phyloP scores from a whole-genome alignment of 768 basidiomycete species.

The Termitomyces sp. region DNA sequence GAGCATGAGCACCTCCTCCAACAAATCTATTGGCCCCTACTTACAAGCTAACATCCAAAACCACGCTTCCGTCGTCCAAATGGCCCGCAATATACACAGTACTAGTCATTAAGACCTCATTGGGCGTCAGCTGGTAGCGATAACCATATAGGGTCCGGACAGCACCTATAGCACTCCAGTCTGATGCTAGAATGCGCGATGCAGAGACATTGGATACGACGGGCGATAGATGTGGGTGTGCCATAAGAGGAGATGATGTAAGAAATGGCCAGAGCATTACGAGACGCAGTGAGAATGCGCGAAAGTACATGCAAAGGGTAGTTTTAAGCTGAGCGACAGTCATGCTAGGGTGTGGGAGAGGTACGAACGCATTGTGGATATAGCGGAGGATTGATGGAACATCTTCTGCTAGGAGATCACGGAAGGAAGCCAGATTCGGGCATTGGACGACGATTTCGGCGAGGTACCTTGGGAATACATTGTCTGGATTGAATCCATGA shows the following conservation, averaged over 20 bases:
- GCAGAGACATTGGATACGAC: constrained; percentile 35
- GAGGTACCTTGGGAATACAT: constrained; percentile 28
- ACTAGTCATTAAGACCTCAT: constrained; percentile 28
- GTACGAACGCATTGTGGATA: constrained; percentile 33
- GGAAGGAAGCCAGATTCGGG: constrained; percentile 33
- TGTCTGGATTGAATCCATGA: constrained; percentile 18
- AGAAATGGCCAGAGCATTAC: constrained; percentile 19
- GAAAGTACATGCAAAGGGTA: constrained; percentile 25
- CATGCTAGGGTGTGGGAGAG: constrained; percentile 34
- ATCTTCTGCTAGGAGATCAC: constrained; percentile 20
- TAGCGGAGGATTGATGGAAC: constrained; percentile 19
- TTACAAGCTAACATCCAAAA: constrained; percentile 33
- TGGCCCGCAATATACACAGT: constrained; percentile 33
- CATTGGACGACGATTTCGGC: constrained; percentile 27
- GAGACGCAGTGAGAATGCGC: constrained; percentile 14
- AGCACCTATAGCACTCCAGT: constrained; percentile 30
- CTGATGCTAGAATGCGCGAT: constrained; percentile 33
- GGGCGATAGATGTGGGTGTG: constrained; percentile 14
- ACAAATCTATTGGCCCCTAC: constrained; percentile 21
- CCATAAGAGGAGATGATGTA: constrained; percentile 27
- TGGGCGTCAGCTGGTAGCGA: constrained; percentile 31
- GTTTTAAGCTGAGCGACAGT: constrained; percentile 27
- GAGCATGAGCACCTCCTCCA: constrained; percentile 21
- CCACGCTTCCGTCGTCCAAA: constrained; percentile 31
- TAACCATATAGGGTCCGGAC: constrained; percentile 32